Conservation (phyloP, 2,329 filamentous ascomycete genomes). For the Claviceps paspali region DNA sequence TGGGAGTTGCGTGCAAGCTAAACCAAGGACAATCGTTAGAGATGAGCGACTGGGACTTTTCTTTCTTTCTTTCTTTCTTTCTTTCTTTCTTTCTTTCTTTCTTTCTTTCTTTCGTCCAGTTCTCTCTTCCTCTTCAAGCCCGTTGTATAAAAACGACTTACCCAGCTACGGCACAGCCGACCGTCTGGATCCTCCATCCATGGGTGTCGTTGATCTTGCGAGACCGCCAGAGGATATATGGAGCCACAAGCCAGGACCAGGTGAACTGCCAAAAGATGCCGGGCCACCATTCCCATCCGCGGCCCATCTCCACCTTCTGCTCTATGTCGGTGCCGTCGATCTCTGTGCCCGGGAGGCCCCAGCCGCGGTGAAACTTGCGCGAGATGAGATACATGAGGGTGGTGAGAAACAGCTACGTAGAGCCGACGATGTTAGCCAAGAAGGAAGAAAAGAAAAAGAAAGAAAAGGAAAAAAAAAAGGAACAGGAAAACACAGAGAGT, state of each 20-base stretch:
- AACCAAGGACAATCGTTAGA: too few species aligned
- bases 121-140: too few species aligned
- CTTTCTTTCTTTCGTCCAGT: too few species aligned
- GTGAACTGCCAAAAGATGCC: conserved; percentile 45
- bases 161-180: conserved; percentile 29
- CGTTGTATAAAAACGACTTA: conserved; percentile 12
- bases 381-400: conserved; percentile 45
- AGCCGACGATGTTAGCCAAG: too few species aligned
- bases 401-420: conserved; percentile 41
- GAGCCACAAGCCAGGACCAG: conserved; percentile 39
- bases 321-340: conserved; percentile 33
- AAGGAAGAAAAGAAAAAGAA: not conserved
- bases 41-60: too few species aligned
- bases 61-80: too few species aligned
- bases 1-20: conserved; percentile 45
- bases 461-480: not conserved
- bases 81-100: too few species aligned
- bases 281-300: conserved; percentile 53
- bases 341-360: conserved; percentile 44
- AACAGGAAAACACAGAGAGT: not conserved
- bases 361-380: conserved; percentile 20
- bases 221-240: conserved; percentile 34
- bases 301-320: conserved; percentile 25
- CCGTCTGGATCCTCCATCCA: conserved; percentile 49
- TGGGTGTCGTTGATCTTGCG: conserved; percentile 47